Evolutionary conservation across 2,329 filamentous ascomycete genomes (phyloP), one percentile per base, ranked within the genome.

Genomic region (Thelonectria blattea): DNA sequence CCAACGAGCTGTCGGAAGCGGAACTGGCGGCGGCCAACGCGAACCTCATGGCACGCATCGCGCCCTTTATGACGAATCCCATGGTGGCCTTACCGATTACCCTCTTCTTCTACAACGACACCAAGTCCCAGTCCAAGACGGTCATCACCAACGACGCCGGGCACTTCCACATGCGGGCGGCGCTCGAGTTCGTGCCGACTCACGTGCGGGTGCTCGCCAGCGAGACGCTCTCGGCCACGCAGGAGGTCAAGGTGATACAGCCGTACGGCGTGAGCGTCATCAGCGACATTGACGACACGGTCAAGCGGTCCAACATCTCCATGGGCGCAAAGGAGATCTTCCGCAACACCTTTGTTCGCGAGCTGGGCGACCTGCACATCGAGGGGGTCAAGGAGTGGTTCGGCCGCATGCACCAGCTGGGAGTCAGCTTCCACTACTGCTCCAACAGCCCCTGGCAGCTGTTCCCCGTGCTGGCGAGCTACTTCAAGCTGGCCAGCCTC

Each of bases 381-480:
- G 89, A 93, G 15, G 95, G 95, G 2, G 93, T 98, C 18, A 86
- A 83, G 59, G 92, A 96, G 63, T 98, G 95, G 94, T 99, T 98
- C 73, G 87, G 82, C 37, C 82, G 82, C 18, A 83, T 99, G 77
- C 84, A 90, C 41, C 82, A 88, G 18, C 87, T 94, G 79, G 93
- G 93, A 17, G 94, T 98, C 22, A 87, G 88, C 68, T 85, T 99
- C 53, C 96, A 99, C 73, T 99, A 99, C 75, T 96, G 97, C 65
- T 99, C 95, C n/a, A 99, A 99, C 76, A 96, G 94, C 52, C 95
- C 95, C 0, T 99, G 96, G 96, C 96, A 99, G 74, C 83, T 99
- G 7, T 99, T 92, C 69, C 95, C 95, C 0, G 87, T 98, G 2
- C 80, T 99, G 11, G 90, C 91, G 5, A 92, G 86, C 54, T 99